Evolutionary conservation across 352 stramenopile genomes (phyloP).

Genomic region (Globisporangium recalcitrans): DNA sequence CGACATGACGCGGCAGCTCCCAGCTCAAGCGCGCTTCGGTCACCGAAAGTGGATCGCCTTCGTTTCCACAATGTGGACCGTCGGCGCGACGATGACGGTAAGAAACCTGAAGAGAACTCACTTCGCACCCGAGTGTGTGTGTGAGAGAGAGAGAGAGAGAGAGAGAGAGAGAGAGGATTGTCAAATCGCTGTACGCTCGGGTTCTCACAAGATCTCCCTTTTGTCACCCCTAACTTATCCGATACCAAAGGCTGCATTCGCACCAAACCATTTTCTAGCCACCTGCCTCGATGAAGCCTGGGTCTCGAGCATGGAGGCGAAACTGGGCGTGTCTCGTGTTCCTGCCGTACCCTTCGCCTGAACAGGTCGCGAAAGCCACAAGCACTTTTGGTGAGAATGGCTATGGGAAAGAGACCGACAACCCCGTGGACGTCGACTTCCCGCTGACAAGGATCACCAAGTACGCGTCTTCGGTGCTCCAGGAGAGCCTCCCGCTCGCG

Average conservation of each 20-base stretch:
- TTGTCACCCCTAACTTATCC: too few relatives aligned
- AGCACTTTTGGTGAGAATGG: conserved; percentile 42
- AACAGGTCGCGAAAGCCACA: conserved; percentile 26
- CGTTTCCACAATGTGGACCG: too few relatives aligned
- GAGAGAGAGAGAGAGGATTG: too few relatives aligned
- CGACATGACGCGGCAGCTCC: too few relatives aligned
- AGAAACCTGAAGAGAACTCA: too few relatives aligned
- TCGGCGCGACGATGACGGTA: too few relatives aligned
- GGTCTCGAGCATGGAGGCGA: conserved; percentile 25
- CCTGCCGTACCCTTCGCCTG: conserved; percentile 28
- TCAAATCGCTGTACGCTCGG: too few relatives aligned
- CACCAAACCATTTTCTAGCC: conserved; percentile 41
- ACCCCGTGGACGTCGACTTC: conserved; percentile 42
- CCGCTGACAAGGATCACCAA: conserved; percentile 30
- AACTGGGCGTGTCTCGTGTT: conserved; percentile 21
- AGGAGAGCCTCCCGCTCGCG: conserved; percentile 1
- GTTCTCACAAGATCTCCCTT: too few relatives aligned
- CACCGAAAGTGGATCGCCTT: too few relatives aligned
- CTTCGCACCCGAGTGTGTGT: too few relatives aligned
- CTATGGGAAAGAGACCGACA: conserved; percentile 35
- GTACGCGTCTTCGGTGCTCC: conserved; percentile 20
- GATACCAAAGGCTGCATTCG: conserved; percentile 5
- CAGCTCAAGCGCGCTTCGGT: too few relatives aligned
- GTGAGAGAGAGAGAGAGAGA: too few relatives aligned
- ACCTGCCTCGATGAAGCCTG: conserved; percentile 36